Evolutionary conservation across 805 yeast species (phyloP).

Genomic region (Metschnikowia amazonensis): DNA sequence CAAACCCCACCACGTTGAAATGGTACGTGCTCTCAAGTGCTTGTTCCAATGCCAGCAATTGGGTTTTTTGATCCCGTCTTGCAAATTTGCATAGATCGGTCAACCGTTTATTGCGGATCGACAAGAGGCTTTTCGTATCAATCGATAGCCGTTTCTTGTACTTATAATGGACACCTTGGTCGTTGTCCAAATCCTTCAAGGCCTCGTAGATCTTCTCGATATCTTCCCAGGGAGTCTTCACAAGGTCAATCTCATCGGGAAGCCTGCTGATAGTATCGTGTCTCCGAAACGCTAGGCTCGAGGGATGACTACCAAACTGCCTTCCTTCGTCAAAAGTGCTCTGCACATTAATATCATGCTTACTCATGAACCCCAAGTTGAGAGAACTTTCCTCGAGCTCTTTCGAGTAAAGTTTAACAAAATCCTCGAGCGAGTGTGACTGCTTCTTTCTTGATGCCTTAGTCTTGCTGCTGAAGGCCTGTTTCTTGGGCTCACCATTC

Average conservation of each 20-base stretch:
- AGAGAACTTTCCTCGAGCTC: slow-evolving; percentile 25
- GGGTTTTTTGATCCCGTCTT: slow-evolving; percentile 32
- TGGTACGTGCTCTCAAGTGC: slow-evolving; percentile 29
- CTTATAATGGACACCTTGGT: slow-evolving; percentile 35
- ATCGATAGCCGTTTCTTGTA: slow-evolving; percentile 31
- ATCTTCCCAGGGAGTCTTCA: slow-evolving; percentile 26
- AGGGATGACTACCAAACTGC: slow-evolving; percentile 31
- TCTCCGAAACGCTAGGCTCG: slow-evolving; percentile 36
- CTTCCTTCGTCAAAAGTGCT: slow-evolving; percentile 33
- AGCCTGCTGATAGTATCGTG: slow-evolving; percentile 26
- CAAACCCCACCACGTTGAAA: slow-evolving; percentile 42
- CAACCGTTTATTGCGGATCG: slow-evolving; percentile 29
- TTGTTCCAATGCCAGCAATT: slow-evolving; percentile 28
- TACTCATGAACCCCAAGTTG: slow-evolving; percentile 33
- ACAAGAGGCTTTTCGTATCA: slow-evolving; percentile 32
- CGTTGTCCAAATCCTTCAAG: slow-evolving; percentile 33
- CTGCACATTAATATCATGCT: slow-evolving; percentile 35
- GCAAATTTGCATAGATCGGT: slow-evolving; percentile 34
- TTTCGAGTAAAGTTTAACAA: slow-evolving; percentile 10
- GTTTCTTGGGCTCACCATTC: background rate
- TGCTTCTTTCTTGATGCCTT: slow-evolving; percentile 1
- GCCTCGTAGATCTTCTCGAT: slow-evolving; percentile 31
- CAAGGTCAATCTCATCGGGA: slow-evolving; percentile 36
- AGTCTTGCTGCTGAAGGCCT: background rate
- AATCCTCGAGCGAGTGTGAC: slow-evolving; percentile 9